Evolutionary conservation across 2,329 filamentous ascomycete genomes (phyloP).

Genomic region (Fusarium subtropicale): DNA sequence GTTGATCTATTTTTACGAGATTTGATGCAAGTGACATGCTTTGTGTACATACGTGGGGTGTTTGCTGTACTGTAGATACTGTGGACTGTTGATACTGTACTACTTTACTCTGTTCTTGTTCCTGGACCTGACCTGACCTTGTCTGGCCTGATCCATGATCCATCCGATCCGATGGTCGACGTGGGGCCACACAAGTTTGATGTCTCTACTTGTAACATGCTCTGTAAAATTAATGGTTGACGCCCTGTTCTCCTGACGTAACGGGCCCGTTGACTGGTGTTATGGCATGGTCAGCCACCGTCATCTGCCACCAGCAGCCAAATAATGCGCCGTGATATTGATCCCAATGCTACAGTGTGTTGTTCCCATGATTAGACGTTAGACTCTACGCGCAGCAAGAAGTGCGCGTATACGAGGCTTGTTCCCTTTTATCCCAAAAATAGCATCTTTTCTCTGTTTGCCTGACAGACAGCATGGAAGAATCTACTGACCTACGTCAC

Average conservation of each 20-base stretch:
- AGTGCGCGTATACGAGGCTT: slow-evolving; percentile 36
- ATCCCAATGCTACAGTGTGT: background rate
- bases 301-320: background rate
- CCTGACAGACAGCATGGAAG: background rate
- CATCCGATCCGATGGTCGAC: background rate
- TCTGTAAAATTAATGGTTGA: background rate
- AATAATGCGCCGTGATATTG: background rate
- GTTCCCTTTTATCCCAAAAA: slow-evolving; percentile 31
- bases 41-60: background rate
- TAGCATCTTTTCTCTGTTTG: slow-evolving; percentile 3
- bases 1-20: slow-evolving; percentile 10
- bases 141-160: background rate
- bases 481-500: slow-evolving; percentile 26
- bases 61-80: slow-evolving; percentile 9
- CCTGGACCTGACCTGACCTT: slow-evolving; percentile 7
- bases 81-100: background rate
- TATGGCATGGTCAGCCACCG: slow-evolving; percentile 10
- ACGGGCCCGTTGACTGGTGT: slow-evolving; percentile 1
- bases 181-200: background rate
- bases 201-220: slow-evolving; percentile 24
- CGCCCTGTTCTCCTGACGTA: slow-evolving; percentile 14
- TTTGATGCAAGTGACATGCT: slow-evolving; percentile 11
- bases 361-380: background rate
- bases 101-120: background rate
- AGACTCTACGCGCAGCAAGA: slow-evolving; percentile 1